A percentile compares a stretch with the other conserved stretches of the same genome.
These are phyloP conservation scores for Solanum phureja DNA, from an alignment of 257 asterid species.

Conservation along the genomic window DNA sequence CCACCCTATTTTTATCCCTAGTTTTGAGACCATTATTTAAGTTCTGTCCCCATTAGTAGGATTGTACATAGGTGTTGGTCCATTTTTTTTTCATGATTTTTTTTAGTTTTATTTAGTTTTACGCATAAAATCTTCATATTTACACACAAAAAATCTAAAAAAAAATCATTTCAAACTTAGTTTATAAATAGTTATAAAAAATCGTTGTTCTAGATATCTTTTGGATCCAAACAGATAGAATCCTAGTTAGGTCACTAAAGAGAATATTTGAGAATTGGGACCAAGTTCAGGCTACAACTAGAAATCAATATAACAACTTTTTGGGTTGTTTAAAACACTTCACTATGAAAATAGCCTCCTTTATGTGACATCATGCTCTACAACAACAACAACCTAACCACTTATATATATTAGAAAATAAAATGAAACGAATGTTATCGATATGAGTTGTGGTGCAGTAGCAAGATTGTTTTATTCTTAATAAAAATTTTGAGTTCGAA, in stretches of 20 bases:
- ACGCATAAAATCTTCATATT: not conserved
- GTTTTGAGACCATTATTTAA: not conserved
- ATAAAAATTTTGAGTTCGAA: not conserved
- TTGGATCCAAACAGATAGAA: not conserved
- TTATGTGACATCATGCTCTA: not conserved
- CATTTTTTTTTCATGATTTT: no score
- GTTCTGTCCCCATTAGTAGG: not conserved
- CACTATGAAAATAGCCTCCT: not conserved
- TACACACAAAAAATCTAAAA: not conserved
- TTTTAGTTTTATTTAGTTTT: no score
- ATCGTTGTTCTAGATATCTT: not conserved
- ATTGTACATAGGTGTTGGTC: not conserved
- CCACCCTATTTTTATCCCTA: not conserved
- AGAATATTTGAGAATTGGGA: not conserved
- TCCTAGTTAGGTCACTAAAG: no score
- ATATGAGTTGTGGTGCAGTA: accelerated
- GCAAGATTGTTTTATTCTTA: not conserved
- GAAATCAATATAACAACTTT: not conserved
- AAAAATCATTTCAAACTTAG: no score
- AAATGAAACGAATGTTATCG: no score
- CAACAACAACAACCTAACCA: not conserved
- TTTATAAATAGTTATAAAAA: no score
- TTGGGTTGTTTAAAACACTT: not conserved
- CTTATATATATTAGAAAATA: not conserved
- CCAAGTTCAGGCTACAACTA: not conserved